A percentile compares a stretch with the other conserved stretches of the same genome.
These are phyloP conservation scores for Suillus hirtellus DNA, from an alignment of 768 basidiomycete genomes.

Conservation along the genomic window DNA sequence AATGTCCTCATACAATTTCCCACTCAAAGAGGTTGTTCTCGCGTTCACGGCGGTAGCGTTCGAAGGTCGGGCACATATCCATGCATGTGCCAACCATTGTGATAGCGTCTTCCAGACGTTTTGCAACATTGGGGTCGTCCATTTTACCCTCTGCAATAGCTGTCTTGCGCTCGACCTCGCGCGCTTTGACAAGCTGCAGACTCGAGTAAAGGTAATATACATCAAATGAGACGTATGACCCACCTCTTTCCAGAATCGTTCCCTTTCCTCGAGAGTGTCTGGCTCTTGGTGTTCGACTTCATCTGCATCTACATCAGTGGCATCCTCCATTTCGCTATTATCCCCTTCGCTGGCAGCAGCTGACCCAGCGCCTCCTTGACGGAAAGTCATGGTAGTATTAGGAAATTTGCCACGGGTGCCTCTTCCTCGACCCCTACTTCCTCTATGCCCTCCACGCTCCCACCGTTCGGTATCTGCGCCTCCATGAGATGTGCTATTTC, in stretches of 20 bases:
- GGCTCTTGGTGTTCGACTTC: conserved; percentile 48
- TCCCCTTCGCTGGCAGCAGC: conserved; percentile 35
- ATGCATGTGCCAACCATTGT: conserved; percentile 90
- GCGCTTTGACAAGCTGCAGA: conserved; percentile 65
- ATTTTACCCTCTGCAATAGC: conserved; percentile 85
- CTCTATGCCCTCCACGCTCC: conserved; percentile 63
- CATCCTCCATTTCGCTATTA: conserved; percentile 36
- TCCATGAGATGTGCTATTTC: conserved; percentile 38
- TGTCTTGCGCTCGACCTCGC: conserved; percentile 67
- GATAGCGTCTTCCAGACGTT: conserved; percentile 85
- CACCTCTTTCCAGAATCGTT: conserved; percentile 74
- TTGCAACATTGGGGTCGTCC: conserved; percentile 80
- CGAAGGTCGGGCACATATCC: conserved; percentile 95
- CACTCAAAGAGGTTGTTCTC: conserved; percentile 85
- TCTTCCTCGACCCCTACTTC: conserved; percentile 44
- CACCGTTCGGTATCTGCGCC: conserved; percentile 52
- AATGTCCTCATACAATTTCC: conserved; percentile 65
- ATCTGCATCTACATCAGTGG: conserved; percentile 29
- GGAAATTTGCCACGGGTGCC: conserved; percentile 39
- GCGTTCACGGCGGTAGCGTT: conserved; percentile 86
- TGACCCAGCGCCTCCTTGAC: conserved; percentile 26
- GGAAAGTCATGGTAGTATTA: conserved; percentile 42
- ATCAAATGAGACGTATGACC: conserved; percentile 24
- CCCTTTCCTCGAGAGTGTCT: conserved; percentile 63
- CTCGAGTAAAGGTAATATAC: conserved; percentile 23